Percentiles rank a stretch among this genome's conserved stretches.
Evolutionary conservation across 805 yeast genomes (phyloP).

Genomic region (Hanseniaspora taiwanica): DNA sequence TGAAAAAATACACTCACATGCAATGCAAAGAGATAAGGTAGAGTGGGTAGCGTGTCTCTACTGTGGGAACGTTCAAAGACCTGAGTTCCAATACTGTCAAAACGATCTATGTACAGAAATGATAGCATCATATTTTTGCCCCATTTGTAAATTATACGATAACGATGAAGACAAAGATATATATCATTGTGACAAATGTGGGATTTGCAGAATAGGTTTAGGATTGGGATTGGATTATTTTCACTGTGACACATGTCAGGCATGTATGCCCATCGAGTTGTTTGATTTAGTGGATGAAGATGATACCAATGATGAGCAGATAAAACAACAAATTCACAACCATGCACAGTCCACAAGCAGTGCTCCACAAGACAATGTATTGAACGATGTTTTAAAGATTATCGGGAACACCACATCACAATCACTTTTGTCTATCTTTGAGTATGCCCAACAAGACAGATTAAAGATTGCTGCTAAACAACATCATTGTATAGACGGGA

Average conservation of each 20-base stretch:
- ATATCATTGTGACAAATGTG: slow-evolving; percentile 87
- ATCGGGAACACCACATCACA: background rate
- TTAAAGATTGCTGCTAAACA: background rate
- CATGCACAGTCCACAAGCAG: too few relatives aligned
- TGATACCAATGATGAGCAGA: background rate
- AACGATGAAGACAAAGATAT: slow-evolving; percentile 68
- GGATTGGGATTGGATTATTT: slow-evolving; percentile 83
- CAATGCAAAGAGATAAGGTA: slow-evolving; percentile 45
- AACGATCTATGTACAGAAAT: slow-evolving; percentile 43
- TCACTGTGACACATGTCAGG: slow-evolving; percentile 83
- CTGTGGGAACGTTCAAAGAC: slow-evolving; percentile 64
- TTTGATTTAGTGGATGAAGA: slow-evolving; percentile 29
- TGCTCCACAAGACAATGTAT: background rate
- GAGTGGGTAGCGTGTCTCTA: slow-evolving; percentile 67
- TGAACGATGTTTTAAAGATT: slow-evolving; percentile 1
- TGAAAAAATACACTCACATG: slow-evolving; percentile 37
- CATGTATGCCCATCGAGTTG: slow-evolving; percentile 72
- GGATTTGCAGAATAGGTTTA: slow-evolving; percentile 80
- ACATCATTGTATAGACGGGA: slow-evolving; percentile 74
- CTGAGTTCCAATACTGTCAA: slow-evolving; percentile 44
- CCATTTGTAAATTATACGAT: slow-evolving; percentile 68
- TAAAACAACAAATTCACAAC: background rate
- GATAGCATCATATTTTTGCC: slow-evolving; percentile 69
- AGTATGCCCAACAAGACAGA: slow-evolving; percentile 1
- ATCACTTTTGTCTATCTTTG: background rate